A percentile compares a stretch with the other conserved stretches of the same genome.
phyloP scores from a whole-genome alignment of 768 basidiomycete genomes.

The Sistotremastrum niveocremeum region DNA sequence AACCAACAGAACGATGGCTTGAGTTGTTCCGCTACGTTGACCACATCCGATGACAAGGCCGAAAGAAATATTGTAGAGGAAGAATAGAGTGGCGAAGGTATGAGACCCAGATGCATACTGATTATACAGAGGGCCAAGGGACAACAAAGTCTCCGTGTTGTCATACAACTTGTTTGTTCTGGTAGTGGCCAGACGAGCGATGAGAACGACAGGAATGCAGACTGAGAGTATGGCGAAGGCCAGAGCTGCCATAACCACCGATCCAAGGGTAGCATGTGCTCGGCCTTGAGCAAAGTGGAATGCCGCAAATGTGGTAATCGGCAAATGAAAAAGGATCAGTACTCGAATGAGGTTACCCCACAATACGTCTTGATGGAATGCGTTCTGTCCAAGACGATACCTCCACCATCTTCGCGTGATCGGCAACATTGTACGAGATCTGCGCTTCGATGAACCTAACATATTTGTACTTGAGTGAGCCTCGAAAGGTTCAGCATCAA shows the following conservation, averaged over 20 bases:
- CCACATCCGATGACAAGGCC: slow-evolving; percentile 82
- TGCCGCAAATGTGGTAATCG: slow-evolving; percentile 81
- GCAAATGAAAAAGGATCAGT: slow-evolving; percentile 86
- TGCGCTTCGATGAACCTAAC: slow-evolving; percentile 16
- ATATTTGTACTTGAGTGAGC: slow-evolving; percentile 30
- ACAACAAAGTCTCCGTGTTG: slow-evolving; percentile 82
- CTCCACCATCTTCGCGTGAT: slow-evolving; percentile 33
- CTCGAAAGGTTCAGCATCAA: slow-evolving; percentile 19
- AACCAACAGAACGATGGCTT: slow-evolving; percentile 80
- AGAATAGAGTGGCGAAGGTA: slow-evolving; percentile 70
- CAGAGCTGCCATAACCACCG: slow-evolving; percentile 67
- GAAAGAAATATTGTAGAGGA: slow-evolving; percentile 70
- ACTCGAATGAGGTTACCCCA: slow-evolving; percentile 88
- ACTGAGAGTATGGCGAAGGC: slow-evolving; percentile 74
- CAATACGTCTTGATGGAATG: slow-evolving; percentile 69
- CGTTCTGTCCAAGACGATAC: slow-evolving; percentile 47
- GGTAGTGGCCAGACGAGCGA: slow-evolving; percentile 66
- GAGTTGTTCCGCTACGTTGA: slow-evolving; percentile 81
- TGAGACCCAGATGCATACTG: slow-evolving; percentile 87
- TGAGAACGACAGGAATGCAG: slow-evolving; percentile 56
- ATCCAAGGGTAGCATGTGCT: slow-evolving; percentile 36
- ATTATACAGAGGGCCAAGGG: slow-evolving; percentile 87
- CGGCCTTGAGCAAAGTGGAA: slow-evolving; percentile 66
- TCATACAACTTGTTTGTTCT: slow-evolving; percentile 88
- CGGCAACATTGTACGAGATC: neutral